Percentiles rank a stretch among this genome's conserved stretches.
Evolutionary conservation across 148 eudicot genomes (phyloP).

Genomic region (Persicaria tinctoria): DNA sequence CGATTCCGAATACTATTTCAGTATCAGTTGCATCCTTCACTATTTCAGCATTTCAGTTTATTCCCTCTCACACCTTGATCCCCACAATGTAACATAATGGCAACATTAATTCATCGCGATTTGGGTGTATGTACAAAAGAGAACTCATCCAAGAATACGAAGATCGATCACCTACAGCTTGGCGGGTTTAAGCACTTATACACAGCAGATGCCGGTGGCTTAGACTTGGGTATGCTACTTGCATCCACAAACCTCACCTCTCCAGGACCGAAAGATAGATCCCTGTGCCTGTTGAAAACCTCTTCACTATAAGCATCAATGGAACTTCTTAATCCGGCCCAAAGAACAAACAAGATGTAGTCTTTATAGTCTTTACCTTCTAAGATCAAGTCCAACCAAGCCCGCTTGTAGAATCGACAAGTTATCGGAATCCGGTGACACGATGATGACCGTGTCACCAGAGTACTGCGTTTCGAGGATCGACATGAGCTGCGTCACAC

Average conservation of each 20-base stretch:
- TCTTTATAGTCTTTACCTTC: constrained; percentile 37
- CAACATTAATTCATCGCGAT: background rate
- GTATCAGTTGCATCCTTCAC: too few species aligned
- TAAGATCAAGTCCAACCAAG: constrained; percentile 76
- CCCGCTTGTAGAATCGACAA: constrained; percentile 85
- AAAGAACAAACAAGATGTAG: background rate
- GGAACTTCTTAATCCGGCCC: background rate
- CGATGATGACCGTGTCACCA: constrained; percentile 75
- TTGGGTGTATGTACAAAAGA: background rate
- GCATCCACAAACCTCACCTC: constrained; percentile 82
- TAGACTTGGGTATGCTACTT: constrained; percentile 65
- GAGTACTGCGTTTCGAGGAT: constrained; percentile 95
- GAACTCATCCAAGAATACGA: background rate
- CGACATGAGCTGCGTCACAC: constrained; percentile 97
- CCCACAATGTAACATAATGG: background rate
- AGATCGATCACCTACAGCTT: constrained; percentile 43
- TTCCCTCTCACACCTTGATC: too few species aligned
- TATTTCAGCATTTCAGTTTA: too few species aligned
- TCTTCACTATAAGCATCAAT: background rate
- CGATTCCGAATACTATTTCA: too few species aligned
- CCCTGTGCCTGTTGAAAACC: constrained; percentile 61
- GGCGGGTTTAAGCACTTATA: constrained; percentile 91
- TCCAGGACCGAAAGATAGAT: constrained; percentile 70
- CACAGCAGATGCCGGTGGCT: constrained; percentile 70
- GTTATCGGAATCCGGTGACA: constrained; percentile 97